Base-by-base conservation (phyloP, 495 filamentous ascomycete genomes). In the Cladorrhinum samala region DNA sequence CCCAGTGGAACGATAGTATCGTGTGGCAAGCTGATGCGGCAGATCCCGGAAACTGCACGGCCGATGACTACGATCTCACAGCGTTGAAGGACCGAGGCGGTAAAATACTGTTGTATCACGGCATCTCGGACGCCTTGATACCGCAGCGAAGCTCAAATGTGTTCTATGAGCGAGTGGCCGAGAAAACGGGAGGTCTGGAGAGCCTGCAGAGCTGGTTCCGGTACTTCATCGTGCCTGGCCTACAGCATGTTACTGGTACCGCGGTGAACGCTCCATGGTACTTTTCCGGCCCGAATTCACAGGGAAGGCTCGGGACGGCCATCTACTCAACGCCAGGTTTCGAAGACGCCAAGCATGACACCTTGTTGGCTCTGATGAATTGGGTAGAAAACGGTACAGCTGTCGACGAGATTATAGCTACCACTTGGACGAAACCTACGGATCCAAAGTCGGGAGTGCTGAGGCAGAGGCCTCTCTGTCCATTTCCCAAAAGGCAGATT, bases 41-140 rank as follows among this genome's bases (percentile, higher is more conserved):
- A n/a, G 60, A 77, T 44, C 72, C 75, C 0, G 74, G 73, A 25
- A 49, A 58, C 11, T 59, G 67, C 1, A 73, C 67, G 3, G 79
- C 79, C 0, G 62, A 68, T 7, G 50, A 59, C 1, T 58, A 46
- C 38, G 46, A 30, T 16, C 61, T 83, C 42, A 59, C 70, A 0
- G 53, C 62, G 0, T 82, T 82, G 63, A 61, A 70, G 13, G 51
- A 62, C 0, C 62, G 68, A 13, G 79, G 80, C 9, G 79, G 77
- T 16, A 83, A 83, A 56, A 60, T 83, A 0, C 47, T 84, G 39
- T 61, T 77, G 51, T 84, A 83, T 50, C 80, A 81, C 45, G 81
- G 82, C 0, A 49, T 76, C 1, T 67, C 72, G 9, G 83, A 86
- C 59, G 71, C 65, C 0, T 54, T 72, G 1, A 77, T 83, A 13